Conservation (phyloP, 345 rosid genomes). For the Geranium rotundifolium region DNA sequence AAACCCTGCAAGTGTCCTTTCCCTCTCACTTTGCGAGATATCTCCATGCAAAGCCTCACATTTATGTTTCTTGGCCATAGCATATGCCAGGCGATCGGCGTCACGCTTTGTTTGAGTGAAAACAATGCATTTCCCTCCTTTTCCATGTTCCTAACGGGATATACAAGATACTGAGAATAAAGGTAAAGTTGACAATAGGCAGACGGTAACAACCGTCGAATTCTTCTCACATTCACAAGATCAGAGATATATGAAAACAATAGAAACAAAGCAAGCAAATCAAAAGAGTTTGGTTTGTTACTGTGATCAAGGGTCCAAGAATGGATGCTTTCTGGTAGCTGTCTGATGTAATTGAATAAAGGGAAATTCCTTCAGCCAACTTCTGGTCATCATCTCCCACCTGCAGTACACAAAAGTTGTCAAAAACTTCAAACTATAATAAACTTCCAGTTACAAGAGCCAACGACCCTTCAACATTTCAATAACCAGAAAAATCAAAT, state of each 20-base stretch:
- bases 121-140: constrained; percentile 91
- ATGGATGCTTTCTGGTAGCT: constrained; percentile 46
- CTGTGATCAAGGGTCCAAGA: constrained; percentile 70
- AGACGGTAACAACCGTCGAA: too few relatives aligned
- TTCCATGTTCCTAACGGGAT: constrained; percentile 60
- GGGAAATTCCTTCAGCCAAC: constrained; percentile 80
- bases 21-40: constrained; percentile 77
- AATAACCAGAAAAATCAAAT: too few relatives aligned
- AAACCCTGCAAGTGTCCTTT: constrained; percentile 83
- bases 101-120: constrained; percentile 96
- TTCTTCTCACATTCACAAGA: constrained; percentile 2
- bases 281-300: constrained; percentile 19
- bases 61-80: constrained; percentile 47
- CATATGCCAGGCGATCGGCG: constrained; percentile 80
- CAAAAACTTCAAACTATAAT: not conserved
- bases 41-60: constrained; percentile 98
- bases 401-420: constrained; percentile 22
- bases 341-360: constrained; percentile 55
- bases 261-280: not conserved
- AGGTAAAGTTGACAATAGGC: too few relatives aligned
- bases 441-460: not conserved
- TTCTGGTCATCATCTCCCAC: constrained; percentile 90
- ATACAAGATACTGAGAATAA: too few relatives aligned
- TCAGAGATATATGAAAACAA: constrained; percentile 7
- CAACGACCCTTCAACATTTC: too few relatives aligned